Percentiles rank a stretch among this genome's conserved stretches.
These are phyloP conservation scores for Fusarium brevicatenulatum DNA, from an alignment of 2,329 filamentous ascomycete species.

Conservation along the genomic window DNA sequence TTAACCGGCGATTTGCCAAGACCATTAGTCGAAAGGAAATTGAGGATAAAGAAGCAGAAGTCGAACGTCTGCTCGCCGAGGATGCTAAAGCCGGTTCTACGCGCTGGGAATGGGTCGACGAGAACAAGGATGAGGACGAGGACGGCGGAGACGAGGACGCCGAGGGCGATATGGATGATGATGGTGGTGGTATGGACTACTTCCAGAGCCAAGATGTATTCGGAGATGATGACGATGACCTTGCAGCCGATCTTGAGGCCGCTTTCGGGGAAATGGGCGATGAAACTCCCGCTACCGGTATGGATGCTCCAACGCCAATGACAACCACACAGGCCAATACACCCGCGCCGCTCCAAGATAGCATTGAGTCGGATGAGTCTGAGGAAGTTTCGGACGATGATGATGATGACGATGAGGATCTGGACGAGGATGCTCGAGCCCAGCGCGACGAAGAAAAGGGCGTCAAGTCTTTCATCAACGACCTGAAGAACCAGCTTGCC, in stretches of 20 bases:
- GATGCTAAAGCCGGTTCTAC: constrained; percentile 72
- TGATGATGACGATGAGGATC: constrained; percentile 64
- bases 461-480: constrained; percentile 64
- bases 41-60: constrained; percentile 83
- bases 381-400: constrained; percentile 56
- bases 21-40: constrained; percentile 85
- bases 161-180: constrained; percentile 58
- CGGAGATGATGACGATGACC: constrained; percentile 57
- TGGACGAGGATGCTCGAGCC: constrained; percentile 64
- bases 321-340: constrained; percentile 56
- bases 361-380: constrained; percentile 55
- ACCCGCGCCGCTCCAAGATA: constrained; percentile 57
- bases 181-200: constrained; percentile 48
- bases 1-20: constrained; percentile 85
- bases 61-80: constrained; percentile 76
- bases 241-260: constrained; percentile 67
- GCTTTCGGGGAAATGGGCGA: constrained; percentile 57
- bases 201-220: constrained; percentile 48
- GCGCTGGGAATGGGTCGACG: constrained; percentile 72
- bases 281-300: constrained; percentile 56
- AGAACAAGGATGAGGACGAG: constrained; percentile 57
- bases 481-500: constrained; percentile 62
- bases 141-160: constrained; percentile 60
- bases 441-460: constrained; percentile 63
- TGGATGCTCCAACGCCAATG: constrained; percentile 59